Evolutionary conservation across 768 basidiomycete species (phyloP), one percentile per base, ranked within the genome.

Genomic region (Boletus sensibilis): DNA sequence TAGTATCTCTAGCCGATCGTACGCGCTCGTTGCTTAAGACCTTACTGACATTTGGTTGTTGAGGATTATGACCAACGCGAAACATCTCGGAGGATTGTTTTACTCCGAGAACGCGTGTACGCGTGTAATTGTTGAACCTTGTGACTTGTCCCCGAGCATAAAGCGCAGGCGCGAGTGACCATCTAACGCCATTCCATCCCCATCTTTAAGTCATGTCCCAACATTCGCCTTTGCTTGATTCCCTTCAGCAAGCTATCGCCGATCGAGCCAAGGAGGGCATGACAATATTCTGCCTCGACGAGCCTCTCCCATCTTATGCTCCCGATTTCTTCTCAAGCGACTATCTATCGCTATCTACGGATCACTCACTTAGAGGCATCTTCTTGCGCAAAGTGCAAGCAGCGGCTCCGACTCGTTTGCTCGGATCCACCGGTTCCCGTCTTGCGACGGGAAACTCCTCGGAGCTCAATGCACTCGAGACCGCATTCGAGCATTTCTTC

Each of bases 341-440:
- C 60, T 83, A 82, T 58, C 72, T 83, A 12, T 79, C 80, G 1
- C 62, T 83, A 3, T 70, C 78, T 6, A 63, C 66, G 2, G 75
- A 75, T 42, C 41, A 57, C 0, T 49, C 56, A 2, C 68, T 81
- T 1, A 48, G 57, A 8, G 74, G 76, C 5, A 25, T 53, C 16
- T 59, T 64, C 14, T 74, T 79, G 65, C 58, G 77, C n/a, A 49
- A 61, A 8, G 53, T 62, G 10, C 66, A 75, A 18, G 51, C 56
- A 4, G 56, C 49, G 12, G 61, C 55, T 37, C 57, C 33, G 1
- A 12, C 3, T 33, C 57, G 57, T 44, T 62, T 81, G 29, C 62
- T 80, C 50, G 81, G 83, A 11, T 75, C 82, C 12, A 74, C 77
- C 4, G 82, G 82, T 6, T 81, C 82, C 2, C 76, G 82, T 5